Evolutionary conservation across 2,329 filamentous ascomycete species (phyloP), one percentile per base, ranked within the genome.

Genomic region (Colletotrichum salicis): DNA sequence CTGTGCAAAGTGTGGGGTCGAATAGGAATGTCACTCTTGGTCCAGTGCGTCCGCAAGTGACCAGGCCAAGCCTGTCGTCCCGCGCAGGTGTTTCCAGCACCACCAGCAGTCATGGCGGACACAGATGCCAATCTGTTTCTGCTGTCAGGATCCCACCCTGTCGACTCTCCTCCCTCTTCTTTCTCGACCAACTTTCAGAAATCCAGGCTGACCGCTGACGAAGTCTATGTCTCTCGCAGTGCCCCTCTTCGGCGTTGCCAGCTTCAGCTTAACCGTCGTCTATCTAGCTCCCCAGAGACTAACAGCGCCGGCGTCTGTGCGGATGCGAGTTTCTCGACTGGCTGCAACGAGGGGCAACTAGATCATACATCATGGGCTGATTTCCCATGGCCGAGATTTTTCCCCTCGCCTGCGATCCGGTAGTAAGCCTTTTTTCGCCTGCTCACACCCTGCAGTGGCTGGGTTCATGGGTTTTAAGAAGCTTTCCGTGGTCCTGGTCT

Each of bases 1-100:
- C 70, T 72, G 70, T 72, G 70, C 67, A 71, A 71, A 65, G 70
- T 72, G 70, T 72, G 70, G 70, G 67, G 70, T 72, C 70, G 54
- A 71, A 71, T 72, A 60, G 48, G 55, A 69, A 57, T 72, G 61
- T 67, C 70, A 70, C 61, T 70, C 60, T 58, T 70, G 60, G 69
- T 65, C 60, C 55, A 61, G 51, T 70, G 65, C 60, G 61, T 62
- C 55, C 67, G n/a, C 31, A 48, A 60, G 57, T 61, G 48, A 57
- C 45, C 60, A 52, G 55, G 70, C 70, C 70, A 72, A 72, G 66
- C 64, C 65, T 69, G 61, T 41, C 56, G 48, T 65, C 66, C 60
- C 37, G 56, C 57, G 67, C 67, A 61, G 62, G 61, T 70, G 61
- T 70, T 70, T 72, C 67, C 56, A 70, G 48, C 60, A 61, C 37